These are phyloP conservation scores for Paramecium tetraurelia DNA, from an alignment of 73 alveolate species.

Conservation along the genomic window DNA sequence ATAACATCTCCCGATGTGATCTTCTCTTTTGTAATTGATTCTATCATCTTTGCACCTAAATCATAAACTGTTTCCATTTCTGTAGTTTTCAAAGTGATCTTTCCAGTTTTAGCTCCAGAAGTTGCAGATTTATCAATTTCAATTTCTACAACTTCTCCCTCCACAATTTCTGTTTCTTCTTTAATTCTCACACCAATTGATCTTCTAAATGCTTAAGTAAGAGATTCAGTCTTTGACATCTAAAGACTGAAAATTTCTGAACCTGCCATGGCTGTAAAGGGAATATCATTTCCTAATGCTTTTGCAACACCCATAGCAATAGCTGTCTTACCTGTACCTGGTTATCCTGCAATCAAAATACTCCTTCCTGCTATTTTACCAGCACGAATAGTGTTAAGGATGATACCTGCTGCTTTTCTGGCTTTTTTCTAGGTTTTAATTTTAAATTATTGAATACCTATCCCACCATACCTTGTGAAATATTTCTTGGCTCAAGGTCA, in stretches of 20 bases:
- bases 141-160: conserved; percentile 99
- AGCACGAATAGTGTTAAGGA: conserved; percentile 83
- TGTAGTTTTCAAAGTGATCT: conserved; percentile 96
- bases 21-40: conserved; percentile 85
- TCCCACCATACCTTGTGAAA: conserved; percentile 98
- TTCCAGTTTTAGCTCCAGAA: conserved; percentile 85
- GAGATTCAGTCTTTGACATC: conserved; percentile 98
- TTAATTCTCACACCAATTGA: conserved; percentile 98
- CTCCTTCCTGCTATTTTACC: conserved; percentile 99
- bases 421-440: conserved; percentile 76
- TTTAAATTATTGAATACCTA: conserved; percentile 66
- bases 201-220: conserved; percentile 96
- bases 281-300: conserved; percentile 90
- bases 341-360: conserved; percentile 97
- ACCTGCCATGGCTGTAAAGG: conserved; percentile 98
- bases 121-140: conserved; percentile 95
- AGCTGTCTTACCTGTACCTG: conserved; percentile 99
- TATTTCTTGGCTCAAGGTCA: conserved; percentile 92
- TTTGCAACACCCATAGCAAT: conserved; percentile 97
- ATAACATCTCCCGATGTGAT: conserved; percentile 98
- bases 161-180: conserved; percentile 98
- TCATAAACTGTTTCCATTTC: conserved; percentile 98
- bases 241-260: conserved; percentile 97
- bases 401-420: conserved; percentile 93
- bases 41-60: conserved; percentile 93